Conservation (phyloP, 2,329 filamentous ascomycete species). For the Venturia aucupariae region DNA sequence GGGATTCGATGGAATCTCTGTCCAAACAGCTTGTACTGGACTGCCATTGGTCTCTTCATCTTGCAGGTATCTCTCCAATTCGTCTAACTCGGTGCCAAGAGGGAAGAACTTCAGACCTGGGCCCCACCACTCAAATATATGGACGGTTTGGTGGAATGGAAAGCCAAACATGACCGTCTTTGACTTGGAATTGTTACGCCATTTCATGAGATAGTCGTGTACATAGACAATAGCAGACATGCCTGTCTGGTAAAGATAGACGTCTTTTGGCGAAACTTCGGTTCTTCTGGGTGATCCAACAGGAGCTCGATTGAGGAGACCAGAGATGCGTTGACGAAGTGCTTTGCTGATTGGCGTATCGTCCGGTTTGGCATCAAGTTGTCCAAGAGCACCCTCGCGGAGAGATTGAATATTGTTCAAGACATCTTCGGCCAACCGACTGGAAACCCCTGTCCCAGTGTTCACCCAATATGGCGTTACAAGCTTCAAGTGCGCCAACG, state of each 20-base stretch:
- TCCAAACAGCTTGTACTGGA: constrained; percentile 14
- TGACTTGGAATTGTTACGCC: constrained; percentile 7
- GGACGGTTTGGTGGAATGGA: constrained; percentile 14
- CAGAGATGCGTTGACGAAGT: constrained; percentile 11
- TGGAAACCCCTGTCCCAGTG: constrained; percentile 12
- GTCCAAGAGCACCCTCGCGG: constrained; percentile 1
- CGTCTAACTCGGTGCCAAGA: constrained; percentile 12
- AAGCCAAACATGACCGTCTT: constrained; percentile 13
- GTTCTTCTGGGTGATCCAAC: constrained; percentile 8
- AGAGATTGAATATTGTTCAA: constrained; percentile 8
- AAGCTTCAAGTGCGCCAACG: not conserved
- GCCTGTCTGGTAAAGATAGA: constrained; percentile 15
- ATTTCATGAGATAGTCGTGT: constrained; percentile 8
- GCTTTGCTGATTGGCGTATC: constrained; percentile 4
- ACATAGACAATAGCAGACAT: constrained; percentile 14
- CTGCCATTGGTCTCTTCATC: not conserved
- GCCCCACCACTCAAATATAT: constrained; percentile 14
- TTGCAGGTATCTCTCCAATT: constrained; percentile 11
- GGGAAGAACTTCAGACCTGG: constrained; percentile 12
- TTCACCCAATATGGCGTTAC: constrained; percentile 12
- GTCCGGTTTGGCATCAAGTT: not conserved
- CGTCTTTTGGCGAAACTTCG: constrained; percentile 9
- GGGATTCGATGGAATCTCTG: constrained; percentile 43
- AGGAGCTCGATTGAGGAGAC: constrained; percentile 11
- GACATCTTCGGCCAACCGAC: constrained; percentile 9